Conservation (phyloP, 352 stramenopile genomes). For the Globisporangium apiculatum region DNA sequence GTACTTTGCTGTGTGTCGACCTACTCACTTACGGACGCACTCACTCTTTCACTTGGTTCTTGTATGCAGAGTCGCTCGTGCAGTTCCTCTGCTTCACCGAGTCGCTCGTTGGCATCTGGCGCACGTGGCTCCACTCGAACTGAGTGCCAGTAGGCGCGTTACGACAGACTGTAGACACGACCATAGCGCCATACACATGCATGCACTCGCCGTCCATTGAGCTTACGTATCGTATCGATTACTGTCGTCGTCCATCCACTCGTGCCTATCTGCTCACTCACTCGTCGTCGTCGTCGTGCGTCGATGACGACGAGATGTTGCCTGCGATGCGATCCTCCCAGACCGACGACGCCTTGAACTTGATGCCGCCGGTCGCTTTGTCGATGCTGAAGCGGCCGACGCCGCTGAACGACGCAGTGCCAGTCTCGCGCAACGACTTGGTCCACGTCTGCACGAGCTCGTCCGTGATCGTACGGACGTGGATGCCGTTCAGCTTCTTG, state of each 20-base stretch:
- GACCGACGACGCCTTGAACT: conserved; percentile 33
- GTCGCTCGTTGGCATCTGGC: conserved; percentile 60
- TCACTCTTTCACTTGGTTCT: neutral
- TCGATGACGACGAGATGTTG: conserved; percentile 27
- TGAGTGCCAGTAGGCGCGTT: conserved; percentile 7
- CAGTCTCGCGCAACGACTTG: conserved; percentile 36
- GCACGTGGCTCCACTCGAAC: conserved; percentile 51
- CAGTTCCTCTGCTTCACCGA: conserved; percentile 70
- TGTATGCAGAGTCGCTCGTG: conserved; percentile 44
- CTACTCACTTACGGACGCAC: neutral
- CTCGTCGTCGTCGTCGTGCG: conserved; percentile 5
- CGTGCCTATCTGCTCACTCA: neutral
- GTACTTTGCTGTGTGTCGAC: conserved; percentile 1
- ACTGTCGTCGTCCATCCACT: neutral
- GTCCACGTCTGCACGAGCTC: conserved; percentile 34
- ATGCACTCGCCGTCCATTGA: neutral
- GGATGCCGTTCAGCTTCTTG: conserved; percentile 34
- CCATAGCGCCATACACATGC: neutral
- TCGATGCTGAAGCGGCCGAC: conserved; percentile 39
- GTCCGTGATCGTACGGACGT: conserved; percentile 34
- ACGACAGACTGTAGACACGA: neutral
- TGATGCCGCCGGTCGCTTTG: conserved; percentile 37
- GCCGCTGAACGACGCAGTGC: conserved; percentile 25
- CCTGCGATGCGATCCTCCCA: conserved; percentile 31
- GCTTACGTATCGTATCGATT: neutral